Percentiles rank a stretch among this genome's conserved stretches.
These are phyloP conservation scores for Aureoboletus auriporus DNA, from an alignment of 768 basidiomycete genomes.

Conservation along the genomic window DNA sequence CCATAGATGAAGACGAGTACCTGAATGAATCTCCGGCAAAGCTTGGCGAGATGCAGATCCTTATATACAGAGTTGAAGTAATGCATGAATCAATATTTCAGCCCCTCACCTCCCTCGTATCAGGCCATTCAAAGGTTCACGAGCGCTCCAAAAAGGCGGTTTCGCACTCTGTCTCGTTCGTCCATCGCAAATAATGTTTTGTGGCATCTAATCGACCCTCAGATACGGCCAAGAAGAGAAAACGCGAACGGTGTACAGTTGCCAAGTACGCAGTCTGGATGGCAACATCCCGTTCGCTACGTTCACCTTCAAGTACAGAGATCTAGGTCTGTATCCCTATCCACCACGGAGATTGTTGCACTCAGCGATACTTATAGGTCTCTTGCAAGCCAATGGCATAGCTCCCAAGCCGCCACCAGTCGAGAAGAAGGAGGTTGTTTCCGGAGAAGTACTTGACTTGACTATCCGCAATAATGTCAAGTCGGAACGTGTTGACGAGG, in stretches of 20 bases:
- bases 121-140: conserved; percentile 20
- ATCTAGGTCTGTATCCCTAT: conserved; percentile 15
- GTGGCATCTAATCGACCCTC: neutral
- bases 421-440: neutral
- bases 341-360: neutral
- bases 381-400: conserved; percentile 27
- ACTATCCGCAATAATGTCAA: conserved; percentile 11
- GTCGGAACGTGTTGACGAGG: conserved; percentile 1
- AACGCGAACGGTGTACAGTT: neutral
- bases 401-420: conserved; percentile 12
- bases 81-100: rapidly evolving
- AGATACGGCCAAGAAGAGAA: conserved; percentile 24
- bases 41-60: conserved; percentile 21
- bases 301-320: conserved; percentile 30
- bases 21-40: conserved; percentile 9
- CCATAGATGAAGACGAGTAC: conserved; percentile 26
- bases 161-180: conserved; percentile 26
- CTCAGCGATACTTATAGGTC: conserved; percentile 10
- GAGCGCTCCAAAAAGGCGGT: conserved; percentile 31
- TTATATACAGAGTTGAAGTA: conserved; percentile 3
- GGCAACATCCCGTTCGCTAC: conserved; percentile 15
- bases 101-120: neutral
- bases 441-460: conserved; percentile 22
- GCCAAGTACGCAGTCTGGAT: conserved; percentile 7
- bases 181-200: neutral